phyloP scores from a whole-genome alignment of 2,329 filamentous ascomycete species.

The Curvularia verruculosa region DNA sequence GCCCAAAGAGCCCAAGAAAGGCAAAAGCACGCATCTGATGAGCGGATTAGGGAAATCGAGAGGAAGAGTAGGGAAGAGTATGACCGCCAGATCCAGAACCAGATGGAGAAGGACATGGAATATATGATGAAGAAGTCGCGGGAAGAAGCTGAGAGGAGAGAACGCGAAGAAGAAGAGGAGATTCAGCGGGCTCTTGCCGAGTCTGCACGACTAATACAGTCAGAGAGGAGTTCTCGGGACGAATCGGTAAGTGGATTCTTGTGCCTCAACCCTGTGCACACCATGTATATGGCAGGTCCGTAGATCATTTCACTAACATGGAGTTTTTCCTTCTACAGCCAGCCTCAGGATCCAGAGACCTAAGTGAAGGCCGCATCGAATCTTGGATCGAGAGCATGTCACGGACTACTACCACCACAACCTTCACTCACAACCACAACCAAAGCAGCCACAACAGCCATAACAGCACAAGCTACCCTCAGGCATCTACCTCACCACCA shows the following conservation, averaged over 20 bases:
- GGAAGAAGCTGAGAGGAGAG: conserved; percentile 11
- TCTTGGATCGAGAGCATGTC: conserved; percentile 6
- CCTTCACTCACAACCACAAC: not conserved
- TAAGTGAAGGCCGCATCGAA: not conserved
- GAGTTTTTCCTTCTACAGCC: not conserved
- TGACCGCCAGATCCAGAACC: conserved; percentile 9
- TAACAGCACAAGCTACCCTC: not conserved
- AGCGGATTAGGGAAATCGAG: conserved; percentile 3
- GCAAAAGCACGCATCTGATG: conserved; percentile 4
- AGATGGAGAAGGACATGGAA: conserved; percentile 16
- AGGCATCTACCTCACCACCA: conserved; percentile 1
- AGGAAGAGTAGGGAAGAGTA: conserved; percentile 11
- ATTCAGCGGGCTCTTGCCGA: conserved; percentile 14
- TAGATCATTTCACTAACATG: conserved; percentile 4
- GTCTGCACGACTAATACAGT: not conserved
- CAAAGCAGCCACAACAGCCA: not conserved
- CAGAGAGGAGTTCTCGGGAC: conserved; percentile 7
- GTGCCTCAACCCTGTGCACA: not conserved
- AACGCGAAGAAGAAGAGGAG: conserved; percentile 18
- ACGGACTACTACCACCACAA: not conserved
- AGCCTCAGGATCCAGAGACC: conserved; percentile 7
- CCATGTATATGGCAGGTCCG: not conserved
- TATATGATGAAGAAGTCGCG: conserved; percentile 17
- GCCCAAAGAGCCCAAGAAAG: not conserved
- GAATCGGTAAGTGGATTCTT: conserved; percentile 8